Conservation (phyloP, 345 rosid species). For the Viola odorata region DNA sequence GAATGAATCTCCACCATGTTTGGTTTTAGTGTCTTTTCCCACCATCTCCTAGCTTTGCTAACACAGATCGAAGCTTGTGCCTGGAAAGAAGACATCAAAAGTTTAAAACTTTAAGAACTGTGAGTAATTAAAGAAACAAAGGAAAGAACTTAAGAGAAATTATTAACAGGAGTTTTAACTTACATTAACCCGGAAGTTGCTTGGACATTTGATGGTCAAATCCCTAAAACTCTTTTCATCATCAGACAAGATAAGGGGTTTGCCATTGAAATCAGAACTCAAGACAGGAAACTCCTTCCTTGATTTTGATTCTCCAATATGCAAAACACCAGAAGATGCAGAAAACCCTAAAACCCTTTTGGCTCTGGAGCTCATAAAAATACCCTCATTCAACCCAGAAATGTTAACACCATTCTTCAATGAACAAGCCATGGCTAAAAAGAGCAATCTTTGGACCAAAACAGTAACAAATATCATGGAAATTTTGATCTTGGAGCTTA, state of each 20-base stretch:
- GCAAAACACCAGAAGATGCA: constrained; percentile 19
- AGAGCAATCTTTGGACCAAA: neutral
- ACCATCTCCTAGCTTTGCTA: constrained; percentile 58
- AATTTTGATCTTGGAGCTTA: neutral
- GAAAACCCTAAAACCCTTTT: constrained; percentile 17
- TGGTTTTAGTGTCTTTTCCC: constrained; percentile 57
- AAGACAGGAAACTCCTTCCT: constrained; percentile 20
- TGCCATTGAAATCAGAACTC: constrained; percentile 34
- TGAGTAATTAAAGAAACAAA: neutral
- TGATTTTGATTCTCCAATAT: constrained; percentile 21
- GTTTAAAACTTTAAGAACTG: neutral
- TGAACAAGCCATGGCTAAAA: constrained; percentile 34
- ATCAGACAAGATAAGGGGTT: constrained; percentile 26
- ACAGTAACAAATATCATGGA: neutral
- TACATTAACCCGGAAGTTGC: constrained; percentile 35
- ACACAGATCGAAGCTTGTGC: constrained; percentile 41
- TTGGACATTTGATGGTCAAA: constrained; percentile 25
- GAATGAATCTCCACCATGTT: constrained; percentile 66
- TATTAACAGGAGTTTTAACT: constrained; percentile 12
- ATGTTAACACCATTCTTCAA: constrained; percentile 14
- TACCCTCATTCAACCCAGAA: constrained; percentile 20
- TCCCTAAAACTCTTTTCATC: constrained; percentile 22
- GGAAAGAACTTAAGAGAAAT: neutral
- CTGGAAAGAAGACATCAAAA: constrained; percentile 19
- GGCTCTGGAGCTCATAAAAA: constrained; percentile 12